A percentile compares a stretch with the other conserved stretches of the same genome.
These are phyloP conservation scores for Ambrosiella cleistominuta DNA, from an alignment of 2,329 filamentous ascomycete species.

Conservation along the genomic window DNA sequence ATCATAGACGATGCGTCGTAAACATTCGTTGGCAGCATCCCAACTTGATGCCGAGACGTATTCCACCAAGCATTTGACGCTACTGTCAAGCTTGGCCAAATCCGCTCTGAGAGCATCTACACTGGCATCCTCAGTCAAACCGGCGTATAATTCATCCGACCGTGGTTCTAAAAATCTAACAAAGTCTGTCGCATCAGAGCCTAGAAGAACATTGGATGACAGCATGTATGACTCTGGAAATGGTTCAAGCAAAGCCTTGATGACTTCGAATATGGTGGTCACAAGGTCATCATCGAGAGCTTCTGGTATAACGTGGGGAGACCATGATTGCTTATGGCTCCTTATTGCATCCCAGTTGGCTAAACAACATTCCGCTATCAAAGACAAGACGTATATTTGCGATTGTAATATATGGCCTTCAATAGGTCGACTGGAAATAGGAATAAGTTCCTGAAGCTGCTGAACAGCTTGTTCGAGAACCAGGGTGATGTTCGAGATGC, in stretches of 20 bases:
- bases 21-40: constrained; percentile 39
- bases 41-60: constrained; percentile 49
- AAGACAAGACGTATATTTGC: constrained; percentile 44
- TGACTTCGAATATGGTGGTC: constrained; percentile 34
- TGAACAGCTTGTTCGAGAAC: constrained; percentile 40
- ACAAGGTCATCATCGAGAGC: constrained; percentile 34
- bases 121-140: constrained; percentile 6
- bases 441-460: constrained; percentile 40
- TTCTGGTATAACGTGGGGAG: constrained; percentile 18
- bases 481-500: constrained; percentile 32
- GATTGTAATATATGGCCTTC: constrained; percentile 41
- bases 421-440: constrained; percentile 31
- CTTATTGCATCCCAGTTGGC: constrained; percentile 38
- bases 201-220: constrained; percentile 38
- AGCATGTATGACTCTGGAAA: constrained; percentile 39
- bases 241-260: constrained; percentile 40
- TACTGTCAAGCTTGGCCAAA: constrained; percentile 31
- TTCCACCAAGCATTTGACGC: constrained; percentile 40
- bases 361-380: constrained; percentile 48
- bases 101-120: constrained; percentile 9
- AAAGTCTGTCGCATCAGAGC: constrained; percentile 9
- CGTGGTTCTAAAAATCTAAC: constrained; percentile 7
- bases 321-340: constrained; percentile 13
- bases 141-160: constrained; percentile 8
- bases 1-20: constrained; percentile 33